These are phyloP conservation scores for Vanderwaltozyma tropicalis DNA, from an alignment of 805 yeast species.

Conservation along the genomic window DNA sequence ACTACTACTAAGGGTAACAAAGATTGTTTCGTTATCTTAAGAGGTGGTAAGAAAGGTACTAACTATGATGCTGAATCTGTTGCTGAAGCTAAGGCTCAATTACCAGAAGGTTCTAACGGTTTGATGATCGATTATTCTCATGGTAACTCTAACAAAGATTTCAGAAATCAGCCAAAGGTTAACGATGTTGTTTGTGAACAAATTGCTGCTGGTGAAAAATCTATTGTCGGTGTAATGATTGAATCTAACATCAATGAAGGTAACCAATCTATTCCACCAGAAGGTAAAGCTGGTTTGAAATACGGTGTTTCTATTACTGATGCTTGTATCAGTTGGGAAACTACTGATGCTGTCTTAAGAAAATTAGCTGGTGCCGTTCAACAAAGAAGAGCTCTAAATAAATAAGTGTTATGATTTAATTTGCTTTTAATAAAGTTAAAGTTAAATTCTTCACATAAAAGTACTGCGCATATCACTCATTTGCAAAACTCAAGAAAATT, in stretches of 20 bases:
- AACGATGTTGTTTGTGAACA: conserved; percentile 72
- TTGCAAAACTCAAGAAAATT: too few relatives aligned
- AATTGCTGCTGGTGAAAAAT: conserved; percentile 57
- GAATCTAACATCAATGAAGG: conserved; percentile 90
- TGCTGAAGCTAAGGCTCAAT: conserved; percentile 49
- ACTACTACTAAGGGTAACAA: conserved; percentile 91
- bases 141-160: conserved; percentile 88
- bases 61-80: conserved; percentile 76
- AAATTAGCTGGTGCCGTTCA: conserved; percentile 71
- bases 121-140: conserved; percentile 97
- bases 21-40: conserved; percentile 79
- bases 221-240: conserved; percentile 91
- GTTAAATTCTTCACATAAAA: too few relatives aligned
- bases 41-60: conserved; percentile 94
- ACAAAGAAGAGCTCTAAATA: conserved; percentile 70
- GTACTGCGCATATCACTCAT: too few relatives aligned
- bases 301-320: conserved; percentile 97
- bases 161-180: conserved; percentile 87
- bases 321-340: conserved; percentile 89
- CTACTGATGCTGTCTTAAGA: conserved; percentile 63
- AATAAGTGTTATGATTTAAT: too few relatives aligned
- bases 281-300: conserved; percentile 63
- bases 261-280: conserved; percentile 79
- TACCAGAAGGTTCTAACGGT: conserved; percentile 22
- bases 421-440: too few relatives aligned